Conservation (phyloP, 768 basidiomycete species). For the Trametes cingulata region DNA sequence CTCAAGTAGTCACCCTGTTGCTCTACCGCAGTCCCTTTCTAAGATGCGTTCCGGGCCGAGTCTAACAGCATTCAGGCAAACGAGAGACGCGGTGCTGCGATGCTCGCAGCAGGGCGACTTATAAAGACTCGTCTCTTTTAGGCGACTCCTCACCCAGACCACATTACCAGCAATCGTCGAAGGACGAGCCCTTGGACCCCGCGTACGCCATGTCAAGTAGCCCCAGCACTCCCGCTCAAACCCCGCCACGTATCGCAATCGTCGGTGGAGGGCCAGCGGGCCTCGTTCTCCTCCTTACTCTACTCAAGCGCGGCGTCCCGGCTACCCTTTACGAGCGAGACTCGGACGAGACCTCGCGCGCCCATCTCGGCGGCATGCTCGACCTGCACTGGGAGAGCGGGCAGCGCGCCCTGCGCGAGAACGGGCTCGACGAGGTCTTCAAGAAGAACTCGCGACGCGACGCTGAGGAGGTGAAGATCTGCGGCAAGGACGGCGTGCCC, state of each 20-base stretch:
- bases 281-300: conserved; percentile 3
- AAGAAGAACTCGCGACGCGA: conserved; percentile 2
- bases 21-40: too few relatives aligned
- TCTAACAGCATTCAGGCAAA: too few relatives aligned
- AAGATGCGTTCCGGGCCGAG: too few relatives aligned
- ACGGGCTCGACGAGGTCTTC: conserved; percentile 6
- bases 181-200: too few relatives aligned
- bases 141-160: too few relatives aligned
- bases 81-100: too few relatives aligned
- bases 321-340: conserved; percentile 12
- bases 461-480: conserved; percentile 8
- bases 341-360: neutral
- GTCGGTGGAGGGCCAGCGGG: conserved; percentile 1
- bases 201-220: neutral
- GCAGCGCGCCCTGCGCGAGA: conserved; percentile 8
- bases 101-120: too few relatives aligned
- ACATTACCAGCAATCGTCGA: too few relatives aligned
- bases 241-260: conserved; percentile 1
- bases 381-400: conserved; percentile 10
- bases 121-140: too few relatives aligned
- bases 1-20: too few relatives aligned
- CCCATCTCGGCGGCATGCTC: conserved; percentile 5
- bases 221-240: neutral
- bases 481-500: conserved; percentile 6
- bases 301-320: neutral